Evolutionary conservation across 495 filamentous ascomycete genomes (phyloP), one percentile per base, ranked within the genome.

Genomic region (Sporormia fimetaria): DNA sequence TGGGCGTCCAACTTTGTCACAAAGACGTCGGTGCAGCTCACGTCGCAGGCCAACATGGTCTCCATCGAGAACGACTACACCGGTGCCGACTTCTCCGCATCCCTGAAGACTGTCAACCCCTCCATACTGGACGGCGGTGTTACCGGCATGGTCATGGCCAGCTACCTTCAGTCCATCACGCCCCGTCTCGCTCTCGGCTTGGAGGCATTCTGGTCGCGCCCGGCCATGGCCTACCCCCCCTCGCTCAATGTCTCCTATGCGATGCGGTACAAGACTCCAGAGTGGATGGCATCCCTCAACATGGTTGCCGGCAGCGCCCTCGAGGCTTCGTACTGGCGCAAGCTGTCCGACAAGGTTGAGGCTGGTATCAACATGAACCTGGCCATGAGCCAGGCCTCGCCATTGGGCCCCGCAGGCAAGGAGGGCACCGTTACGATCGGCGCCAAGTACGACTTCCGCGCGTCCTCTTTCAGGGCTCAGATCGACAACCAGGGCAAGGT

Each of bases 371-470:
- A 96, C 48, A 75, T 90, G 72, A 93, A 88, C 58, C 74, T 99
- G 39, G 74, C 82, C 35, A 66, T 75, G 30, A 66, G 70, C 34
- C 65, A 62, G 24, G 56, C 62, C 20, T 69, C 69, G 22, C 55
- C 54, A 30, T 56, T 60, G 52, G 64, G 59, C 31, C 69, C 65
- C 21, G 58, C 77, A 33, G 73, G 74, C 53, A 85, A 83, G 56
- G 88, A 96, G 52, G 92, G 92, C 30, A 71, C 81, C 34, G 86
- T 90, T 40, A 81, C 87, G 27, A 70, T 95, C 52, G 92, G 90
- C 56, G 86, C 84, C 52, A 99, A 96, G 67, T 99, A 99, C 62
- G 90, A 96, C 58, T 99, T 99, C 78, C 73, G 84, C 42, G 79
- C 83, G 57, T 88, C 84, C 25, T 87, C 83, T 7, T 94, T 95